phyloP scores from a whole-genome alignment of 352 stramenopile genomes.

The Salisapilia sapeloensis region DNA sequence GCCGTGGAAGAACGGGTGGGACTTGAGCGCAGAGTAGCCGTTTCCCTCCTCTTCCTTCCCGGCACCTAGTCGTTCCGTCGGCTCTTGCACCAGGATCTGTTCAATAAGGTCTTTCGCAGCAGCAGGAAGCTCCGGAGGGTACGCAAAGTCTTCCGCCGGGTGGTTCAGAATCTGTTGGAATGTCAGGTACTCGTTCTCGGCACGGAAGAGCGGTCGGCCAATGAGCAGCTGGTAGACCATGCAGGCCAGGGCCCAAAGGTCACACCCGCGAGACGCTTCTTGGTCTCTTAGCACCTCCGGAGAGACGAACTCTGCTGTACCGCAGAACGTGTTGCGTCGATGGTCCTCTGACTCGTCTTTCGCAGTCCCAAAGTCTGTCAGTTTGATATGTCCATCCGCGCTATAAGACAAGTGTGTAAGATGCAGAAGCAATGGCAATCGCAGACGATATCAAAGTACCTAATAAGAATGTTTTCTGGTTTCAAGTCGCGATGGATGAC shows the following conservation, averaged over 20 bases:
- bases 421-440: neutral
- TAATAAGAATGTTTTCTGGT: slow-evolving; percentile 81
- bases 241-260: slow-evolving; percentile 84
- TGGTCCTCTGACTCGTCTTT: slow-evolving; percentile 72
- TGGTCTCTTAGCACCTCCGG: slow-evolving; percentile 81
- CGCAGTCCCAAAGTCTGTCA: slow-evolving; percentile 83
- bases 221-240: slow-evolving; percentile 85
- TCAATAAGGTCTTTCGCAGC: slow-evolving; percentile 61
- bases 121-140: slow-evolving; percentile 32
- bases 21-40: slow-evolving; percentile 48
- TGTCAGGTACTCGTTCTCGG: slow-evolving; percentile 83
- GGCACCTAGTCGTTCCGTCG: slow-evolving; percentile 43
- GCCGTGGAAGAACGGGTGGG: slow-evolving; percentile 72
- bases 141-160: slow-evolving; percentile 57
- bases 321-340: slow-evolving; percentile 78
- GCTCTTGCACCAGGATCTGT: slow-evolving; percentile 62
- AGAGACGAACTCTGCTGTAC: slow-evolving; percentile 85
- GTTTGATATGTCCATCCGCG: slow-evolving; percentile 76
- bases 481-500: slow-evolving; percentile 95
- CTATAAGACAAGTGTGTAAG: slow-evolving; percentile 2
- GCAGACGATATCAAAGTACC: slow-evolving; percentile 2
- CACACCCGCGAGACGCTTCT: slow-evolving; percentile 62
- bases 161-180: slow-evolving; percentile 84
- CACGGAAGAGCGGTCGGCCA: slow-evolving; percentile 68
- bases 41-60: slow-evolving; percentile 59